Evolutionary conservation across 106 monocot genomes (phyloP).

Genomic region (Phalaenopsis aphrodite): DNA sequence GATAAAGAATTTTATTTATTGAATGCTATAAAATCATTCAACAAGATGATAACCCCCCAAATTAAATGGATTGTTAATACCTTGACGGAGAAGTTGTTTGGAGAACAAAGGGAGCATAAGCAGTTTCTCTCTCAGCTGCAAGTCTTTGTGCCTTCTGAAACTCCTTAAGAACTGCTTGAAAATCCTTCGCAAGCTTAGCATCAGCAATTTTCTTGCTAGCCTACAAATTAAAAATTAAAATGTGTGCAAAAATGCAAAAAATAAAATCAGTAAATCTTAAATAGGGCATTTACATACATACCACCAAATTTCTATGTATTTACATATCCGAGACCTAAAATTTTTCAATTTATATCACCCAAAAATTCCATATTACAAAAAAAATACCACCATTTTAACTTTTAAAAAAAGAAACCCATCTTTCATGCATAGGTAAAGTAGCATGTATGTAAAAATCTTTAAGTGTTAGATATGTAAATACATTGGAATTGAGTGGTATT

Average conservation of each 20-base stretch:
- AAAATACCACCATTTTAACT: no score
- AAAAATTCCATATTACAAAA: no score
- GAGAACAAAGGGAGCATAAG: slow-evolving; percentile 77
- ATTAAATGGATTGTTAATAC: slow-evolving; percentile 6
- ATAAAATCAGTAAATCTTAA: neutral
- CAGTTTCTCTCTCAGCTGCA: slow-evolving; percentile 77
- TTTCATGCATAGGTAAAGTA: no score
- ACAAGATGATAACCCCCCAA: neutral
- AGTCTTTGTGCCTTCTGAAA: slow-evolving; percentile 82
- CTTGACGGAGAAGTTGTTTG: slow-evolving; percentile 52
- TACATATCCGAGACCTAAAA: no score
- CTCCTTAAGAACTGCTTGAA: slow-evolving; percentile 67
- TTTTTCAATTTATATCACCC: no score
- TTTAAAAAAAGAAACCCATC: no score
- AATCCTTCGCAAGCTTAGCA: slow-evolving; percentile 96
- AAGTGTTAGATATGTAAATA: no score
- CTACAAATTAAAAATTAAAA: slow-evolving; percentile 31
- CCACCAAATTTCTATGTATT: no score
- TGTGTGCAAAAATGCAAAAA: neutral
- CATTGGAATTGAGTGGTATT: no score
- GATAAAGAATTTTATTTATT: neutral
- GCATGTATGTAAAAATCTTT: no score
- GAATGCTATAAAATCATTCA: neutral
- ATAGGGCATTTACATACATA: no score
- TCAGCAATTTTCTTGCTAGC: slow-evolving; percentile 78